phyloP scores from a whole-genome alignment of 768 basidiomycete genomes.

The Podaxis carcinomalis region DNA sequence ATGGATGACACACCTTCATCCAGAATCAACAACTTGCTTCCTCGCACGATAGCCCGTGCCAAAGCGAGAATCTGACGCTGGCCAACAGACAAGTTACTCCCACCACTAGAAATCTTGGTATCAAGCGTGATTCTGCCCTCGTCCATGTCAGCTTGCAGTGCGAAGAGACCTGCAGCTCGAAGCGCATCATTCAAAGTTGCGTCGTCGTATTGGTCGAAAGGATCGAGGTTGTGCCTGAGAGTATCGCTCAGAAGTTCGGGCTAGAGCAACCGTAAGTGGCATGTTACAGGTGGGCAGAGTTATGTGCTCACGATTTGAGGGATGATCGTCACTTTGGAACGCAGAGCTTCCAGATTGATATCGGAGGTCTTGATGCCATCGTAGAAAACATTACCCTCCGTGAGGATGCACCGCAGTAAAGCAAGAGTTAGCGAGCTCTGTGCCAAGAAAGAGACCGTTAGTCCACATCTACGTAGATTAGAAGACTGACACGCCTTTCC shows the following conservation, averaged over 20 bases:
- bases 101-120: slow-evolving; percentile 42
- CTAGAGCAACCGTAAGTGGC: slow-evolving; percentile 11
- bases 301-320: slow-evolving; percentile 33
- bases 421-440: slow-evolving; percentile 39
- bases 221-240: slow-evolving; percentile 57
- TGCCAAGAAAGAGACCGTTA: not conserved
- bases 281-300: not conserved
- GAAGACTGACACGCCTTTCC: slow-evolving; percentile 26
- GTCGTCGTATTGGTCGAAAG: slow-evolving; percentile 53
- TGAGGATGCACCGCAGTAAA: slow-evolving; percentile 49
- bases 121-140: slow-evolving; percentile 46
- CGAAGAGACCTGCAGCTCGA: slow-evolving; percentile 31
- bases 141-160: slow-evolving; percentile 36
- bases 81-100: slow-evolving; percentile 67
- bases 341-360: slow-evolving; percentile 50
- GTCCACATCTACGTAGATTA: not conserved
- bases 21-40: slow-evolving; percentile 52
- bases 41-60: slow-evolving; percentile 50
- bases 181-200: slow-evolving; percentile 30
- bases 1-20: slow-evolving; percentile 45
- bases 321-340: slow-evolving; percentile 55
- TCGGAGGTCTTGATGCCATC: slow-evolving; percentile 43
- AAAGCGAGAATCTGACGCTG: slow-evolving; percentile 66
- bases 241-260: slow-evolving; percentile 33
- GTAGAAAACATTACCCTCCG: slow-evolving; percentile 47